Percentiles rank a stretch among this genome's conserved stretches.
These are phyloP conservation scores for Phytopythium boreale DNA, from an alignment of 352 stramenopile species.

Conservation along the genomic window DNA sequence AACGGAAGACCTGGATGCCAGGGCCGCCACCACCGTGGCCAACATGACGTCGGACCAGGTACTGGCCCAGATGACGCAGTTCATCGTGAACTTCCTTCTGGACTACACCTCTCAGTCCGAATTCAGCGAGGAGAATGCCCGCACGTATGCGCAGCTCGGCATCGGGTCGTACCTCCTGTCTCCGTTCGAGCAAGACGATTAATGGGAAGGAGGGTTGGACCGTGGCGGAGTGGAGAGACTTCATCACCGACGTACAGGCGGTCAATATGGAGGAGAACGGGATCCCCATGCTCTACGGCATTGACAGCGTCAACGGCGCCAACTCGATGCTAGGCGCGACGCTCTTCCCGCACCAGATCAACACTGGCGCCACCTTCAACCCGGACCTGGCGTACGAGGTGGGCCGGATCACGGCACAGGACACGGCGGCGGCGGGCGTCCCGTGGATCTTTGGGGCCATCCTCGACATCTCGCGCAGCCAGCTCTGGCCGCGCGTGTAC, in stretches of 20 bases:
- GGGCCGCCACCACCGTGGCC: conserved; percentile 21
- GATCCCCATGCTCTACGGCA: conserved; percentile 74
- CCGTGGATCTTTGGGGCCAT: conserved; percentile 87
- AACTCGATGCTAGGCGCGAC: conserved; percentile 78
- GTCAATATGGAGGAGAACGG: conserved; percentile 61
- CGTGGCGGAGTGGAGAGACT: conserved; percentile 43
- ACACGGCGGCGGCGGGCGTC: conserved; percentile 82
- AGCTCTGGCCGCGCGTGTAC: conserved; percentile 82
- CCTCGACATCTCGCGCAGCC: conserved; percentile 77
- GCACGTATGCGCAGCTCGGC: conserved; percentile 51
- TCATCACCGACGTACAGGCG: conserved; percentile 65
- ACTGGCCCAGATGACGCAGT: conserved; percentile 15
- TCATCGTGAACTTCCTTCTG: conserved; percentile 16
- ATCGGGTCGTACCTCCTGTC: conserved; percentile 88
- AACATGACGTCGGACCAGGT: conserved; percentile 19
- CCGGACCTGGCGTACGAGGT: conserved; percentile 44
- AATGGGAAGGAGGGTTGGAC: conserved; percentile 18
- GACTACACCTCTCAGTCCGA: conserved; percentile 3
- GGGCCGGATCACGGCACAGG: conserved; percentile 65
- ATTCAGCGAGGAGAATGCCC: not conserved
- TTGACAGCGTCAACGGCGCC: conserved; percentile 87
- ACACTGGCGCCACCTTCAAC: conserved; percentile 86
- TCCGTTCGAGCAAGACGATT: conserved; percentile 15
- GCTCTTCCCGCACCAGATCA: conserved; percentile 89
- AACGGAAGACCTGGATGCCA: conserved; percentile 16